Conservation (phyloP, 2,329 filamentous ascomycete genomes). For the Phaeosphaeria sp. region DNA sequence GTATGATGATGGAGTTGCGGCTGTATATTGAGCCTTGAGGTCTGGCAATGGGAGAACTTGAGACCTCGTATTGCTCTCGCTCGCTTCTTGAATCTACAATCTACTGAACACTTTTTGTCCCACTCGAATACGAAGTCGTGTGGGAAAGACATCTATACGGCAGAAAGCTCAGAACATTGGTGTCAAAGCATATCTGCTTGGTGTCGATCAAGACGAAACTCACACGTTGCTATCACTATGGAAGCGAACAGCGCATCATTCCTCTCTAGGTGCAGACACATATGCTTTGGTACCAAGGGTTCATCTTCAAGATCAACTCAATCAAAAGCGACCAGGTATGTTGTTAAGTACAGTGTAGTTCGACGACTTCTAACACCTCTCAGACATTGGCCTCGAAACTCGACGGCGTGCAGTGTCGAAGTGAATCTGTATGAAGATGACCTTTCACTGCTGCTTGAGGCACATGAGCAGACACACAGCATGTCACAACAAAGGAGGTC, state of each 20-base stretch:
- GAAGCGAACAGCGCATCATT: neutral
- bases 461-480: constrained; percentile 7
- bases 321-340: neutral
- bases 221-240: neutral
- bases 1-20: neutral
- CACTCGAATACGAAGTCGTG: neutral
- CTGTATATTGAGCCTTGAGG: neutral
- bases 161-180: neutral
- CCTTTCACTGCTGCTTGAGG: constrained; percentile 1
- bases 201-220: neutral
- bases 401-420: neutral
- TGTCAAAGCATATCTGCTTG: neutral
- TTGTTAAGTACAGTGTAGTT: neutral
- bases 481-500: neutral
- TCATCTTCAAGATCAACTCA: neutral
- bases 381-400: neutral
- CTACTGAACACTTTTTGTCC: neutral
- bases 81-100: neutral
- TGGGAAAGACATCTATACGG: neutral
- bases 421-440: constrained; percentile 1
- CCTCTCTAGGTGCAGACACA: neutral
- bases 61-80: neutral
- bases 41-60: neutral
- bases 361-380: neutral
- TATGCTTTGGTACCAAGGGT: neutral